Conservation (phyloP, 305 asterid species). For the Fraxinus sp. region DNA sequence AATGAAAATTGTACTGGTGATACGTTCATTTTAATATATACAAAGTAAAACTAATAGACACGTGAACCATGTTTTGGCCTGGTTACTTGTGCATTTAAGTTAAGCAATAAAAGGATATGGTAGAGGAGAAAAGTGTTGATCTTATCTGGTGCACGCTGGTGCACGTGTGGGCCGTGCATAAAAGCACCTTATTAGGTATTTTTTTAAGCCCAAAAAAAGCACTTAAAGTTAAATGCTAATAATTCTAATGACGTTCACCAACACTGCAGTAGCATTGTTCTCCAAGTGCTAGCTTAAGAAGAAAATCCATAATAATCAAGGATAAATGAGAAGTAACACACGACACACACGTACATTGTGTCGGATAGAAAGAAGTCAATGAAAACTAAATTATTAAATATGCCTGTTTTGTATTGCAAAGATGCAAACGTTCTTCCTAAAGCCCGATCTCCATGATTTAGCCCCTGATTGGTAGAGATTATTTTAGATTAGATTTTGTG, state of each 20-base stretch:
- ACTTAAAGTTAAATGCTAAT: not conserved
- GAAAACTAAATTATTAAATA: not conserved
- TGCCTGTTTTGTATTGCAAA: not conserved
- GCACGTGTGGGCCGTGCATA: not conserved
- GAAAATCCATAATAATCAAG: not conserved
- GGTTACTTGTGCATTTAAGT: not conserved
- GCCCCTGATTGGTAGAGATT: not conserved
- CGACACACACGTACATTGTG: not conserved
- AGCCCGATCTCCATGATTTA: not conserved
- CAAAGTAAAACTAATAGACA: not conserved
- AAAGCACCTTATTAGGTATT: not conserved
- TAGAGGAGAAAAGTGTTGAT: not conserved
- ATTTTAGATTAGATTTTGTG: not conserved
- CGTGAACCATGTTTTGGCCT: not conserved
- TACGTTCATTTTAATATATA: not conserved
- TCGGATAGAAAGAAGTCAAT: not conserved
- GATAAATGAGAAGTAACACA: not conserved
- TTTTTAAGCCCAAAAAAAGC: not conserved
- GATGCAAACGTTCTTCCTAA: not conserved
- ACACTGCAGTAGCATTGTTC: not conserved
- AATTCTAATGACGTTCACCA: not conserved
- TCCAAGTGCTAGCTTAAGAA: not conserved
- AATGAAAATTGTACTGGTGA: not conserved
- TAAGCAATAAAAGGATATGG: not conserved
- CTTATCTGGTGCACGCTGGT: not conserved